Conservation (phyloP, 164 flowering plant species). For the Umbellularia californica region DNA sequence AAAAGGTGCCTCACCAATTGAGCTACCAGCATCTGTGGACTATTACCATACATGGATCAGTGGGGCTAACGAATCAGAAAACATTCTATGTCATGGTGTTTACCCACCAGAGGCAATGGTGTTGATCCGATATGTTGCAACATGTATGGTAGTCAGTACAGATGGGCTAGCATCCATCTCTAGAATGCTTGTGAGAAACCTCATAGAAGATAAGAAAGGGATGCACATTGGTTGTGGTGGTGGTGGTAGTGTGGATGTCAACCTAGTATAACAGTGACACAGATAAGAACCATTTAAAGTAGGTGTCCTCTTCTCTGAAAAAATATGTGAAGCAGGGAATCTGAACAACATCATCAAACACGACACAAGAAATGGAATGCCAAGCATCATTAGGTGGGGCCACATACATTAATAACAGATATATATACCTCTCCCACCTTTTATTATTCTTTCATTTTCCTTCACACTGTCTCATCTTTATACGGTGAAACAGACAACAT, state of each 20-base stretch:
- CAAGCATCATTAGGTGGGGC: constrained; percentile 38
- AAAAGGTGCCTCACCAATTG: too few species aligned
- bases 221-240: background rate
- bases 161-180: background rate
- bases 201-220: background rate
- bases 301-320: constrained; percentile 11
- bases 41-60: too few species aligned
- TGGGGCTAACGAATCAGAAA: too few species aligned
- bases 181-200: background rate
- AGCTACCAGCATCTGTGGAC: too few species aligned
- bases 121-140: background rate
- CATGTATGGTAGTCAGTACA: background rate
- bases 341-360: constrained; percentile 26
- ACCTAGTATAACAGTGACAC: constrained; percentile 10
- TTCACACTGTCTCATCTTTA: constrained; percentile 10
- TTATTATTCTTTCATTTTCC: constrained; percentile 9
- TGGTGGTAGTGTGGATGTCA: constrained; percentile 12
- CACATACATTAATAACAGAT: constrained; percentile 10
- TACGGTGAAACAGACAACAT: constrained; percentile 9
- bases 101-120: background rate
- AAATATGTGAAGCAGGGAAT: constrained; percentile 36
- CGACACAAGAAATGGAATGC: constrained; percentile 36
- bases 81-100: too few species aligned
- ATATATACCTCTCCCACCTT: constrained; percentile 11
- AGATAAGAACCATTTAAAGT: constrained; percentile 30